These are phyloP conservation scores for Brassica cretica DNA, from an alignment of 345 rosid species.

Conservation along the genomic window DNA sequence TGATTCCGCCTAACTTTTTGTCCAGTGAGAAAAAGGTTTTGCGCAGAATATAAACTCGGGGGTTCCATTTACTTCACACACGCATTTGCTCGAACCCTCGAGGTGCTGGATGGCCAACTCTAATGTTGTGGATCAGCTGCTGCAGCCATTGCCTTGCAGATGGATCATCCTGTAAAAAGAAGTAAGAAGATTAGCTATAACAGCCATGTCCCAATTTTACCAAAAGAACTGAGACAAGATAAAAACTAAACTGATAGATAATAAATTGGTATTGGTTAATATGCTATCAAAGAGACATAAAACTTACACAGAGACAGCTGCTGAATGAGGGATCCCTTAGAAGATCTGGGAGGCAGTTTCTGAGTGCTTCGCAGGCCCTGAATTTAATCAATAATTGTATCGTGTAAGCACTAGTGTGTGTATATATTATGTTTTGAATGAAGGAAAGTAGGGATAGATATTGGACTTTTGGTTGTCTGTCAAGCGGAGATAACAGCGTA, in stretches of 20 bases:
- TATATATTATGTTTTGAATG: constrained; percentile 2
- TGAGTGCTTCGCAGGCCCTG: constrained; percentile 84
- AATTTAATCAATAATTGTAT: constrained; percentile 16
- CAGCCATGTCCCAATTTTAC: background rate
- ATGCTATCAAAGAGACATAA: constrained; percentile 19
- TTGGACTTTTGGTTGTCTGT: constrained; percentile 74
- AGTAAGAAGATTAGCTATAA: constrained; percentile 5
- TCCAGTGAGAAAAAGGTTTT: constrained; percentile 16
- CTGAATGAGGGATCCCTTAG: constrained; percentile 71
- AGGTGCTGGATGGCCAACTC: constrained; percentile 46
- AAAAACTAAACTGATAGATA: background rate
- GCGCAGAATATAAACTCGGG: constrained; percentile 1
- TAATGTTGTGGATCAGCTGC: constrained; percentile 70
- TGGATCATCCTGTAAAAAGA: constrained; percentile 69
- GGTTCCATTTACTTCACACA: constrained; percentile 45
- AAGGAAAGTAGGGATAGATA: background rate
- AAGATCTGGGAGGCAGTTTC: constrained; percentile 78
- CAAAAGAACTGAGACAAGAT: background rate
- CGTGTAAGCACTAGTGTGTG: constrained; percentile 15
- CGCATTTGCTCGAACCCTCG: constrained; percentile 64
- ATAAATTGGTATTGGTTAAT: background rate
- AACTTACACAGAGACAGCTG: constrained; percentile 74
- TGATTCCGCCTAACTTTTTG: constrained; percentile 18
- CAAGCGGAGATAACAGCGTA: constrained; percentile 81
- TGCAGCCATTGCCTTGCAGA: constrained; percentile 79